phyloP scores from a whole-genome alignment of 495 filamentous ascomycete species.

The Trichoderma gamsii region DNA sequence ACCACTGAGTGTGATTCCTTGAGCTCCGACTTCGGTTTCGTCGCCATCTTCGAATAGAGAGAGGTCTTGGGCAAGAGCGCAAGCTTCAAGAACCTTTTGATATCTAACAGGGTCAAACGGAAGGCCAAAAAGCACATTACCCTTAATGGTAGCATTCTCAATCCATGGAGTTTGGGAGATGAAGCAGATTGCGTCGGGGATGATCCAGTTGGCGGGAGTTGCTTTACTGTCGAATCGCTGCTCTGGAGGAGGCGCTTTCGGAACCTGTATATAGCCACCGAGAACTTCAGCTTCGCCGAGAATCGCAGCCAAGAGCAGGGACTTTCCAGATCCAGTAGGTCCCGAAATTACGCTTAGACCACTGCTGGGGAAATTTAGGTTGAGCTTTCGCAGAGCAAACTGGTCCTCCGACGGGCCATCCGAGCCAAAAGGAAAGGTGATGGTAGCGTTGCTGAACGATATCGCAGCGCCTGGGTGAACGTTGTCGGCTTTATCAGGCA shows the following conservation, averaged over 20 bases:
- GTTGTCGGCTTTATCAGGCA: slow-evolving; percentile 48
- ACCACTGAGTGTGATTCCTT: slow-evolving; percentile 63
- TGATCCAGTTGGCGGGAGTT: slow-evolving; percentile 52
- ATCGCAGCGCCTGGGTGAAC: slow-evolving; percentile 42
- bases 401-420: slow-evolving; percentile 35
- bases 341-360: slow-evolving; percentile 55
- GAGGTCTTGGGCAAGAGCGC: slow-evolving; percentile 59
- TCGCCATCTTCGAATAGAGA: slow-evolving; percentile 60
- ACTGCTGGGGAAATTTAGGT: slow-evolving; percentile 50
- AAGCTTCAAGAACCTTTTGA: slow-evolving; percentile 53
- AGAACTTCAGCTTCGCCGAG: slow-evolving; percentile 51
- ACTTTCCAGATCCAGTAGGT: slow-evolving; percentile 54
- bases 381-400: slow-evolving; percentile 48
- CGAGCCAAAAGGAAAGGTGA: slow-evolving; percentile 54
- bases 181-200: slow-evolving; percentile 54
- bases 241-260: slow-evolving; percentile 26
- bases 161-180: slow-evolving; percentile 57
- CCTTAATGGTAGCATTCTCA: slow-evolving; percentile 45
- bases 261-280: slow-evolving; percentile 38
- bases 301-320: slow-evolving; percentile 50
- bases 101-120: slow-evolving; percentile 43
- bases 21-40: slow-evolving; percentile 62
- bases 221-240: slow-evolving; percentile 38
- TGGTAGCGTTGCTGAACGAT: slow-evolving; percentile 50
- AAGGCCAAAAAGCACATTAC: slow-evolving; percentile 54